Conservation (phyloP, 73 alveolate species). For the Effrenium voratum region DNA sequence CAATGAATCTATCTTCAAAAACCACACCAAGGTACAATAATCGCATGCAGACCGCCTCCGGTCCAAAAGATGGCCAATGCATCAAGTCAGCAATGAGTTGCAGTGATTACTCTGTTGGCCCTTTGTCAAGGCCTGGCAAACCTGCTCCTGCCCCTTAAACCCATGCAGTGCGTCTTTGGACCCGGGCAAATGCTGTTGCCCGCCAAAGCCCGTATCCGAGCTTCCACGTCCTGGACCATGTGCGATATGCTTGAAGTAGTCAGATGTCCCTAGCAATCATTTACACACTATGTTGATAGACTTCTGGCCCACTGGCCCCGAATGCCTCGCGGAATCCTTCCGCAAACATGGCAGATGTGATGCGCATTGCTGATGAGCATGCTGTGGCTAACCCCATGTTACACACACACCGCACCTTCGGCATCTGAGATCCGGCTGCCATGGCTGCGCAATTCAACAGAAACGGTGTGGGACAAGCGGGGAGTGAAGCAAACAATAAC, state of each 20-base stretch:
- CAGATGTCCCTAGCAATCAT: neutral
- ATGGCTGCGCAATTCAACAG: neutral
- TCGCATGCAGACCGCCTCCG: too few relatives aligned
- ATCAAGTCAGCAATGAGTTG: too few relatives aligned
- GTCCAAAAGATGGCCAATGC: too few relatives aligned
- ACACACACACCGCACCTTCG: neutral
- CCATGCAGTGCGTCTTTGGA: neutral
- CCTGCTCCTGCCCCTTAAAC: neutral
- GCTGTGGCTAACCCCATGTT: neutral
- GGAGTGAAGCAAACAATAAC: neutral
- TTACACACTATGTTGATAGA: too few relatives aligned
- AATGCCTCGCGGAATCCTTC: too few relatives aligned
- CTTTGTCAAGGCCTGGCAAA: too few relatives aligned
- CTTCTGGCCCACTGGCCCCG: too few relatives aligned
- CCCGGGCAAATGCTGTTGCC: constrained; percentile 74
- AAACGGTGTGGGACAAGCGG: neutral
- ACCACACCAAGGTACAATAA: too few relatives aligned
- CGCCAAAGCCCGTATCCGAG: constrained; percentile 80
- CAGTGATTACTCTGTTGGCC: too few relatives aligned
- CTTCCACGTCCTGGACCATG: constrained; percentile 53
- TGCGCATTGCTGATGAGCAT: too few relatives aligned
- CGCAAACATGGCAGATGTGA: too few relatives aligned
- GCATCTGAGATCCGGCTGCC: constrained; percentile 27
- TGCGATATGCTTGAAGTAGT: neutral
- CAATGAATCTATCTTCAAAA: too few relatives aligned